Evolutionary conservation across 2,329 filamentous ascomycete genomes (phyloP), one percentile per base, ranked within the genome.

Genomic region (Xylaria sp.): DNA sequence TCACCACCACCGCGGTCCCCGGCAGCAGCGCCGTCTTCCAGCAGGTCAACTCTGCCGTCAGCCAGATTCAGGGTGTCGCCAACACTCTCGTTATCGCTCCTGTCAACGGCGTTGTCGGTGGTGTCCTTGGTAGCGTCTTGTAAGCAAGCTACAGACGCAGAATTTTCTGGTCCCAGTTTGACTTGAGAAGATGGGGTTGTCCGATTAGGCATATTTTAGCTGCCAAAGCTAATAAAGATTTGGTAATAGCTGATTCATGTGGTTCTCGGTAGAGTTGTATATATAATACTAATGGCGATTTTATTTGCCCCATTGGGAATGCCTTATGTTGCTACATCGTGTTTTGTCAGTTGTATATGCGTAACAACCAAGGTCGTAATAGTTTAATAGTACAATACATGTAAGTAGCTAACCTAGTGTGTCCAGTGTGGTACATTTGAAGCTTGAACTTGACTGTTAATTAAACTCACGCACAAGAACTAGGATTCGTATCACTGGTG

Each of bases 211-310:
- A 56, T 38, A 13, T 38, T 38, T 10, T 56, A 23, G n/a, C n/a
- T 38, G 4, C 17, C 10, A 15, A 38, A 23, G 23, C 33, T 9
- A 10, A 53, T 31, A 20, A 9, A n/a, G 6, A 23, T 36, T 33
- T 56, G 17, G n/a, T 20, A 9, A 23, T 33, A 17, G 51, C 10
- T 11, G 26, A 23, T 20, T 23, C 23, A 9, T 56, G 38, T 20
- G 53, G 11, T 56, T 38, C n/a, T 38, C n/a, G 49, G 49, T 23
- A 56, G 20, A 23, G 33, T 20, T 23, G n/a, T 56, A 38, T 54
- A 56, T 38, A 56, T 54, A 33, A 38, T 56, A 28, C 23, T 56
- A 56, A 36, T 38, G 53, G 53, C 53, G 33, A 56, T 23, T 23
- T 6, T 36, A 11, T 1, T 23, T 38, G 23, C 9, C 26, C 26